Conservation (phyloP, 1,284 basidiomycete species). For the Ustilago cynodontis region DNA sequence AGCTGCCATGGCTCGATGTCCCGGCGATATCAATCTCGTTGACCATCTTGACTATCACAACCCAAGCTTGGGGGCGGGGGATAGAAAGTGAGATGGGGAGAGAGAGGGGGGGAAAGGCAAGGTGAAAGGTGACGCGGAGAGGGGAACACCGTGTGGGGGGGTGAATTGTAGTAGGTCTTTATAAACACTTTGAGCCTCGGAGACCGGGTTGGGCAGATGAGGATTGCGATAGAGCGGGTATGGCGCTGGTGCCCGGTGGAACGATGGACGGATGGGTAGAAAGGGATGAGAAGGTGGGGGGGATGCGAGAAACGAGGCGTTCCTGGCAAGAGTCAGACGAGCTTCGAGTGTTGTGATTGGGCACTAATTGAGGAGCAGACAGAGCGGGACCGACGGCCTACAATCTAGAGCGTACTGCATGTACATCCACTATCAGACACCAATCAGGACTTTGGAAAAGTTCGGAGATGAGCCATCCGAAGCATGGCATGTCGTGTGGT, state of each 20-base stretch:
- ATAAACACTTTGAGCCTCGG: not conserved
- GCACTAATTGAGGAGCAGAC: not conserved
- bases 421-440: too few species aligned
- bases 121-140: not conserved
- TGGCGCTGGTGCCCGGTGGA: not conserved
- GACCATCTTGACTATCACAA: slow-evolving; percentile 21
- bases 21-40: slow-evolving; percentile 44
- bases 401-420: too few species aligned
- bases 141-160: not conserved
- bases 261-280: slow-evolving; percentile 4
- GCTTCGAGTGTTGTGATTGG: slow-evolving; percentile 6
- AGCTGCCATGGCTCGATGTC: slow-evolving; percentile 30
- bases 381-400: slow-evolving; percentile 2
- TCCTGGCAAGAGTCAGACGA: slow-evolving; percentile 3
- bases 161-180: not conserved
- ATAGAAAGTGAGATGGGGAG: not conserved
- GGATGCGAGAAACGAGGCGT: slow-evolving; percentile 3
- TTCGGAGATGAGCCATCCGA: slow-evolving; percentile 23
- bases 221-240: not conserved
- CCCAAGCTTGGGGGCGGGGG: slow-evolving; percentile 17
- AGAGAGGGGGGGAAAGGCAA: not conserved
- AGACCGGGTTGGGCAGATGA: too few species aligned
- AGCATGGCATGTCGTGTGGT: slow-evolving; percentile 21
- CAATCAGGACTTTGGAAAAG: slow-evolving; percentile 9
- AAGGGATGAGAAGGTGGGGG: not conserved